Conservation (phyloP, 768 basidiomycete genomes). For the Cyclocybe aegerita region DNA sequence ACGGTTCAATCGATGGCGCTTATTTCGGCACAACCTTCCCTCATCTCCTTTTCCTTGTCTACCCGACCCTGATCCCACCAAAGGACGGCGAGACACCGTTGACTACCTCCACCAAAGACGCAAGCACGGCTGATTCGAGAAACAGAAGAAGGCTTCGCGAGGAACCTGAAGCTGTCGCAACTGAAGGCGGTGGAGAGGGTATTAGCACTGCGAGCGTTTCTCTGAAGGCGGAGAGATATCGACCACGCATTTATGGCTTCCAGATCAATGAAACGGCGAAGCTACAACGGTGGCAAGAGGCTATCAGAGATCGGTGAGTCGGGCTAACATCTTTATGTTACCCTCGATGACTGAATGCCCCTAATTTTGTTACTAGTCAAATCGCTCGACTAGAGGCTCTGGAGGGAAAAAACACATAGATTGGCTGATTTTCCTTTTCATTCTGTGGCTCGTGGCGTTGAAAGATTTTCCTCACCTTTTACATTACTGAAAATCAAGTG, state of each 20-base stretch:
- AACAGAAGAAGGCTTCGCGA: slow-evolving; percentile 43
- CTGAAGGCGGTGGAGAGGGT: slow-evolving; percentile 61
- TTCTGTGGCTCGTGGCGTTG: slow-evolving; percentile 1
- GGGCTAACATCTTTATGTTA: no score
- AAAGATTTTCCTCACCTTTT: no score
- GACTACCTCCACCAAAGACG: slow-evolving; percentile 13
- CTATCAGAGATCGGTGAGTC: slow-evolving; percentile 78
- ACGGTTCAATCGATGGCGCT: slow-evolving; percentile 97
- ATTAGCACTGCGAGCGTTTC: slow-evolving; percentile 82
- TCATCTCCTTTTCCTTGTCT: slow-evolving; percentile 95
- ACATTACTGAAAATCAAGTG: no score
- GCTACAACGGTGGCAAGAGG: slow-evolving; percentile 95
- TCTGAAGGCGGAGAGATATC: slow-evolving; percentile 87
- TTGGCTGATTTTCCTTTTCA: neutral
- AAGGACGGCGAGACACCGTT: slow-evolving; percentile 17
- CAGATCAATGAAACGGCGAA: slow-evolving; percentile 93
- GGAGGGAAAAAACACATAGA: slow-evolving; percentile 22
- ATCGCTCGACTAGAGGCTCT: slow-evolving; percentile 49
- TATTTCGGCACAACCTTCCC: slow-evolving; percentile 99
- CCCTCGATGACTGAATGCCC: neutral
- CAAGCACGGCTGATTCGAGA: slow-evolving; percentile 25
- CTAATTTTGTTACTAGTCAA: slow-evolving; percentile 34
- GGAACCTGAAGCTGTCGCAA: slow-evolving; percentile 51
- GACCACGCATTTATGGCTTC: slow-evolving; percentile 96
- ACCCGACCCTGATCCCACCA: slow-evolving; percentile 83